Base-by-base conservation (phyloP, 768 basidiomycete genomes). In the Leccinum variicolor region DNA sequence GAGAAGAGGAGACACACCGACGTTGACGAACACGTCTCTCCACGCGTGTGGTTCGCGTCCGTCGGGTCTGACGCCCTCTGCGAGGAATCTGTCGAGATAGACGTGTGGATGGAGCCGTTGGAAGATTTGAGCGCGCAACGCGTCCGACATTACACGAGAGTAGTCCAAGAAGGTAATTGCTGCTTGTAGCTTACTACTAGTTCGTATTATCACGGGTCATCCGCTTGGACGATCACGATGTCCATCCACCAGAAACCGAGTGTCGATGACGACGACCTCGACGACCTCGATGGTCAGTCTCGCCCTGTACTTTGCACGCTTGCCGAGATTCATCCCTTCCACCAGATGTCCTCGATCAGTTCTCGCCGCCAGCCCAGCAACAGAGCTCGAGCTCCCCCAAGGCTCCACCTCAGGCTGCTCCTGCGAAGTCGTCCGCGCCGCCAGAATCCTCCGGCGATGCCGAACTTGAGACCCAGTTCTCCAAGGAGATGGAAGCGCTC, bases 101-200 rank as follows among this genome's bases (percentile, higher is more conserved):
- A 85, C 81, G 31, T 83, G 82, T 2, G 97, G 96, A 65, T 98
- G 94, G 0, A 99, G 80, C 14, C 93, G 86, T 65, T 93, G 90
- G 74, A 95, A 95, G 31, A 87, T 84, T 36, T 72, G 70, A 1
- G 72, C 58, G 63, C 72, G 72, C 31, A 68, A 57, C 10, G 63
- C 46, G 36, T 73, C 71, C n/a, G 65, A 54, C 64, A 67, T 36
- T 3, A 17, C 34, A 36, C 31, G 31, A 33, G 6, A 36, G 15
- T 36, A 36, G 15, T 17, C 14, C 15, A 36, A 36, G 15, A 14
- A 36, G 15, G 34, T 36, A 33, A 33, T 31, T 13, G 31, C 31
- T 31, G 11, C 11, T 31, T 31, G 11, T 31, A 11, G 1, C 3
- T 31, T 13, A 4, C 31, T 29, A 9, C 9, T 33, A 26, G n/a